phyloP scores from a whole-genome alignment of 305 asterid species.

The Solanum hybrid region DNA sequence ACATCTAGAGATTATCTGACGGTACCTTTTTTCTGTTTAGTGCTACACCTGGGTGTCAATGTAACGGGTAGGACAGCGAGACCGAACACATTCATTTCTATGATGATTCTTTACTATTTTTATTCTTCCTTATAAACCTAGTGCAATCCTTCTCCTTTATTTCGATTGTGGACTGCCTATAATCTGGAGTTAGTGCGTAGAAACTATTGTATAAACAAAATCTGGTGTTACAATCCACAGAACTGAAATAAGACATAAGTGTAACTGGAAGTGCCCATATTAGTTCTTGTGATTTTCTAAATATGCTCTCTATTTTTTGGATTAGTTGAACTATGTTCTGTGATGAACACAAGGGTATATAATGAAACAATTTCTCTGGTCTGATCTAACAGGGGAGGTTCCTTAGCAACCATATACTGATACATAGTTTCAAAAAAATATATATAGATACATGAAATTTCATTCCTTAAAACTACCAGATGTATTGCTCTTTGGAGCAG shows the following conservation, averaged over 20 bases:
- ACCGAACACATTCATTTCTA: not conserved
- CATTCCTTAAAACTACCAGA: not conserved
- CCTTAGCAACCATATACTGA: not conserved
- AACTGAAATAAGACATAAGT: not conserved
- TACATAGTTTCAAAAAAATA: not conserved
- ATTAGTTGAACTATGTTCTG: not conserved
- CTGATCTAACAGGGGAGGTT: not conserved
- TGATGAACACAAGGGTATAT: not conserved
- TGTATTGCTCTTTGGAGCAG: not conserved
- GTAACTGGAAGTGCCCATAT: not conserved
- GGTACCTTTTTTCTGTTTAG: not conserved
- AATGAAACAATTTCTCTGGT: not conserved
- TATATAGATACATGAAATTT: not conserved
- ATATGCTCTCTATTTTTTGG: not conserved
- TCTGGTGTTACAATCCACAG: not conserved
- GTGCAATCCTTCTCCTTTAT: not conserved
- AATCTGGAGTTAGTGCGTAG: not conserved
- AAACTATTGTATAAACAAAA: not conserved
- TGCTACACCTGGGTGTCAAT: not conserved
- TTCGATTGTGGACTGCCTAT: not conserved
- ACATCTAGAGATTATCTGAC: not conserved
- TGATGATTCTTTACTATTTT: not conserved
- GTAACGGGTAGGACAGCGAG: not conserved
- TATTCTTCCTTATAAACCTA: not conserved
- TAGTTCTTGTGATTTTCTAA: not conserved